Evolutionary conservation across 2,329 filamentous ascomycete species (phyloP).

Genomic region (Colletotrichum cuscutae): DNA sequence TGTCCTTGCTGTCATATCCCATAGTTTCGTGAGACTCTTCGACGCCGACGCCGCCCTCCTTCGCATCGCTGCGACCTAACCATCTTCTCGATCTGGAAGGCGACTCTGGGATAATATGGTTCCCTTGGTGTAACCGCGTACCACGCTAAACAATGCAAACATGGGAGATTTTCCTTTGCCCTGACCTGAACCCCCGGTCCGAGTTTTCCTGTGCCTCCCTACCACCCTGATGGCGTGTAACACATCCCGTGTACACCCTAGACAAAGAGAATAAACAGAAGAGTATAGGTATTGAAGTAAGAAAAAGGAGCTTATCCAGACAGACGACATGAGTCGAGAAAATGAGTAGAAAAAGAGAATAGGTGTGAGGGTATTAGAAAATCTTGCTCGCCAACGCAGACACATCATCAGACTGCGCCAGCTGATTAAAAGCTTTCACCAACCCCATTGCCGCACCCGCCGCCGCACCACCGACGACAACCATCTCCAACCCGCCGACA

Average conservation of each 20-base stretch:
- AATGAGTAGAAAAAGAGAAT: neutral
- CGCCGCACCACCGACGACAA: conserved; percentile 50
- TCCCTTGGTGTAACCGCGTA: neutral
- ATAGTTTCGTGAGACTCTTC: neutral
- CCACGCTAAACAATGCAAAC: conserved; percentile 23
- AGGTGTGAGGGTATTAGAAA: neutral
- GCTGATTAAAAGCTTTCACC: conserved; percentile 40
- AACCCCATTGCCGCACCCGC: conserved; percentile 52
- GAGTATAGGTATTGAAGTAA: neutral
- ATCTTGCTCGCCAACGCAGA: conserved; percentile 22
- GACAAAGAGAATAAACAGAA: neutral
- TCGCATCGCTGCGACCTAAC: neutral
- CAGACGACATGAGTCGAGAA: neutral
- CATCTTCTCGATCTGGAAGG: neutral
- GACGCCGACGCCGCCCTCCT: neutral
- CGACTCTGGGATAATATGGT: neutral
- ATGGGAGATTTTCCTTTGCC: neutral
- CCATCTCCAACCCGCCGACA: conserved; percentile 51
- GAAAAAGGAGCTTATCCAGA: neutral
- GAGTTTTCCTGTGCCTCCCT: neutral
- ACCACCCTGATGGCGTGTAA: neutral
- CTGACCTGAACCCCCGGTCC: neutral
- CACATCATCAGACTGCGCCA: conserved; percentile 27
- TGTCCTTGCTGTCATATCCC: neutral
- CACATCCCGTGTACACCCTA: neutral